These are phyloP conservation scores for Debaryomyces hansenii DNA, from an alignment of 805 yeast genomes.

Conservation along the genomic window DNA sequence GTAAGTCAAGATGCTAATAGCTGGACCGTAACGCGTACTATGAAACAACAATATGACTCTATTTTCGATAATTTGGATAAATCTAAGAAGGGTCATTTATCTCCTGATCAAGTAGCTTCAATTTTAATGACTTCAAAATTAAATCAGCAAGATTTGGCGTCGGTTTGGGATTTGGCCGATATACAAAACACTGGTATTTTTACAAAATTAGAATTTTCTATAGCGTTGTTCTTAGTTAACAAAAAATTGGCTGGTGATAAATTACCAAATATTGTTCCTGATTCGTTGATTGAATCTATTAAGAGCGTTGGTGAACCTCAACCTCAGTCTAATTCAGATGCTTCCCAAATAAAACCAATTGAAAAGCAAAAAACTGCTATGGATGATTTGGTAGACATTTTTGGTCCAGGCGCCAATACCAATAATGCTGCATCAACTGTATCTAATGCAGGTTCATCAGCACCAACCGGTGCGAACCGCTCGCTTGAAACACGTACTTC, in stretches of 20 bases:
- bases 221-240: constrained; percentile 92
- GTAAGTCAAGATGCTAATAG: constrained; percentile 32
- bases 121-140: constrained; percentile 87
- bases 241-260: constrained; percentile 74
- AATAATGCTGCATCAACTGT: constrained; percentile 11
- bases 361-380: constrained; percentile 50
- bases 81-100: constrained; percentile 56
- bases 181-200: constrained; percentile 82
- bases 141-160: constrained; percentile 79
- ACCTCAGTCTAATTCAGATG: background rate
- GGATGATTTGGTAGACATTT: constrained; percentile 62
- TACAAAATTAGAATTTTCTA: constrained; percentile 78
- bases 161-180: constrained; percentile 94
- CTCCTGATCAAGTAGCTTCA: constrained; percentile 81
- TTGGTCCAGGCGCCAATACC: constrained; percentile 31
- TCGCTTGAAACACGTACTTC: constrained; percentile 26
- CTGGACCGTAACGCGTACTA: constrained; percentile 70
- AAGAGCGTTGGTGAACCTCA: constrained; percentile 11
- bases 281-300: constrained; percentile 47
- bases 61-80: constrained; percentile 81
- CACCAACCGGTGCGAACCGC: no score
- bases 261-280: constrained; percentile 79
- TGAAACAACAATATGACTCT: constrained; percentile 73
- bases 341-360: constrained; percentile 3
- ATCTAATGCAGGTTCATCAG: constrained; percentile 8